Percentiles rank a stretch among this genome's conserved stretches.
These are phyloP conservation scores for Eutypa lata DNA, from an alignment of 2,329 filamentous ascomycete species.

Conservation along the genomic window DNA sequence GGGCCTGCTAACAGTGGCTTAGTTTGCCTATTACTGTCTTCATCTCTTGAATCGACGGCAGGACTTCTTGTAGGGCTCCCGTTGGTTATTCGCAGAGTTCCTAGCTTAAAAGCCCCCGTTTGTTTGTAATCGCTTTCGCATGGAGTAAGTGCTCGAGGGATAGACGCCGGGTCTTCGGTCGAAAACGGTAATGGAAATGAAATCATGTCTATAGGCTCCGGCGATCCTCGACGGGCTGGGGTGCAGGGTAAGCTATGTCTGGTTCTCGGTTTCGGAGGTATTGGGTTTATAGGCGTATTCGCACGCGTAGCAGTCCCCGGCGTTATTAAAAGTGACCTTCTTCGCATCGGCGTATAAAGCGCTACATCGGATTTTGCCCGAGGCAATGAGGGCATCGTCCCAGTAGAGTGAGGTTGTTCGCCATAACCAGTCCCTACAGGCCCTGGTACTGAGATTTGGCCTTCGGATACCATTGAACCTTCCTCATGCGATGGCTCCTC, in stretches of 20 bases:
- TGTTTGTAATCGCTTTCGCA: conserved; percentile 57
- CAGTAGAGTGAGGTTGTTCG: conserved; percentile 20
- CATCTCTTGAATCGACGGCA: conserved; percentile 9
- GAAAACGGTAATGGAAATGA: conserved; percentile 20
- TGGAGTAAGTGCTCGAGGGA: conserved; percentile 43
- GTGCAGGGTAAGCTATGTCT: conserved; percentile 21
- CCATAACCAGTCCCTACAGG: conserved; percentile 35
- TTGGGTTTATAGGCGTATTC: conserved; percentile 5
- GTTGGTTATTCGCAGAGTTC: conserved; percentile 61
- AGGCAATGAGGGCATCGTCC: conserved; percentile 27
- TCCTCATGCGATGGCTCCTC: conserved; percentile 33
- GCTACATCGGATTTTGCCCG: conserved; percentile 43
- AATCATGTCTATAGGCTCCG: conserved; percentile 12
- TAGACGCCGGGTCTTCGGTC: conserved; percentile 17
- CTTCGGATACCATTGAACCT: conserved; percentile 32
- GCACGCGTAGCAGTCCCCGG: conserved; percentile 29
- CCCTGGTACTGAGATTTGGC: conserved; percentile 29
- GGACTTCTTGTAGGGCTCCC: conserved; percentile 52
- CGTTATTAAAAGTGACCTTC: conserved; percentile 25
- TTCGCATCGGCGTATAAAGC: conserved; percentile 29
- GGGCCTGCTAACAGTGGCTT: neutral
- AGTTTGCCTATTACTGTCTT: neutral
- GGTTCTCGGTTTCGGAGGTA: conserved; percentile 9
- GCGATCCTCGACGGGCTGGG: conserved; percentile 17
- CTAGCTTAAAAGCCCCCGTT: conserved; percentile 60